phyloP scores from a whole-genome alignment of 768 basidiomycete species.

The Cyclocybe aegerita region DNA sequence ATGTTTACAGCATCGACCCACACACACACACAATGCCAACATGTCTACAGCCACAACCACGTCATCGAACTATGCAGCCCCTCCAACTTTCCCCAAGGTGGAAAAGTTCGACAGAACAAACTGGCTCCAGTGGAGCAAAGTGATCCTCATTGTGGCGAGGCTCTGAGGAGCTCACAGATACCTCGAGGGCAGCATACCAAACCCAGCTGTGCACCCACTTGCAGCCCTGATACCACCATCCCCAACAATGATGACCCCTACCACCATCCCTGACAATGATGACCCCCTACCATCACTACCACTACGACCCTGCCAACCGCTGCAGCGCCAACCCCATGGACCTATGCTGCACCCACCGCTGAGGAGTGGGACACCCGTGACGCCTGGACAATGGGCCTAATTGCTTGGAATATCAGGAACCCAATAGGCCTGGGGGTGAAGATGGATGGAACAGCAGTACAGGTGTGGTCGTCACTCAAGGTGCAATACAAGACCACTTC shows the following conservation, averaged over 20 bases:
- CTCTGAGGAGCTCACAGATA: constrained; percentile 17
- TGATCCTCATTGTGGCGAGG: constrained; percentile 9
- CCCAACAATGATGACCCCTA: no score
- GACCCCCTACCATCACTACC: no score
- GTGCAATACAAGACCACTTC: constrained; percentile 8
- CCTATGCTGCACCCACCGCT: constrained; percentile 8
- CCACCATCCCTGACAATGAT: no score
- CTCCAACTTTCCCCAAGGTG: constrained; percentile 17
- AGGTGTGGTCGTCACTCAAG: constrained; percentile 20
- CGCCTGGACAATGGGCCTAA: constrained; percentile 9
- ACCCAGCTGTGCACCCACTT: no score
- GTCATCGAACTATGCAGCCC: no score
- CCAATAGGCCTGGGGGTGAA: constrained; percentile 19
- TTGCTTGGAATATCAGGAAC: constrained; percentile 18
- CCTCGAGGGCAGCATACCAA: constrained; percentile 19
- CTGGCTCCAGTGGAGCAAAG: constrained; percentile 13
- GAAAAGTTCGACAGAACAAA: constrained; percentile 21
- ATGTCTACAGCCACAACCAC: neutral
- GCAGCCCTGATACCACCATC: no score
- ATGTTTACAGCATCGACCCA: no score
- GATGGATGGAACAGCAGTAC: constrained; percentile 17
- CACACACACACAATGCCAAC: no score
- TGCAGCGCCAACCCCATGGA: no score
- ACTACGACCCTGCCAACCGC: no score
- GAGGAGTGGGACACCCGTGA: constrained; percentile 16